These are phyloP conservation scores for Seiridium unicorne DNA, from an alignment of 2,329 filamentous ascomycete species.

Conservation along the genomic window DNA sequence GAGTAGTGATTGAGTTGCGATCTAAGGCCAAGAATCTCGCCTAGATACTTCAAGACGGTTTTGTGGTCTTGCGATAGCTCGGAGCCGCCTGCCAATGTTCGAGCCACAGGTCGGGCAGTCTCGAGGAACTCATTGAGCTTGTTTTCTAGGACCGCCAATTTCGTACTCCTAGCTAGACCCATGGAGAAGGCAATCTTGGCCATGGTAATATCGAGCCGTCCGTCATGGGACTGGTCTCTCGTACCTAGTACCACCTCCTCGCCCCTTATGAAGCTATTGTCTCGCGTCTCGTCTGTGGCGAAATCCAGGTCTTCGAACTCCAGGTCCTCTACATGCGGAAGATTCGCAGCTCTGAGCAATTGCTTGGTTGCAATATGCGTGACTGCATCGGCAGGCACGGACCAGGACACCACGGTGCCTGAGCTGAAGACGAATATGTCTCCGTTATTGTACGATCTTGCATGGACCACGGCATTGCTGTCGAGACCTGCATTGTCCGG, in stretches of 20 bases:
- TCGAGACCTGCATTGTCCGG: constrained; percentile 62
- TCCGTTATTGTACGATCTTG: constrained; percentile 61
- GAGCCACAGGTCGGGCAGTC: constrained; percentile 79
- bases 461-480: constrained; percentile 61
- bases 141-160: constrained; percentile 87
- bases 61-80: constrained; percentile 66
- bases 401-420: constrained; percentile 91
- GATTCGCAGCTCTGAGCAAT: constrained; percentile 73
- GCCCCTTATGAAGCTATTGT: constrained; percentile 76
- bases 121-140: constrained; percentile 82
- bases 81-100: constrained; percentile 59
- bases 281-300: constrained; percentile 68
- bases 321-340: constrained; percentile 66
- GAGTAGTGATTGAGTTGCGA: constrained; percentile 96
- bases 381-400: constrained; percentile 73
- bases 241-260: constrained; percentile 90
- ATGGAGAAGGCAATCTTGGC: constrained; percentile 97
- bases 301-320: constrained; percentile 93
- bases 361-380: constrained; percentile 67
- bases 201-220: constrained; percentile 61
- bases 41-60: constrained; percentile 90
- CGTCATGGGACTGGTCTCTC: constrained; percentile 49
- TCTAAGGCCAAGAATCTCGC: constrained; percentile 83
- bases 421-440: constrained; percentile 97
- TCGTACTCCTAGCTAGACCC: constrained; percentile 87